phyloP scores from a whole-genome alignment of 2,329 filamentous ascomycete species.

The Penicillium sumatraense region DNA sequence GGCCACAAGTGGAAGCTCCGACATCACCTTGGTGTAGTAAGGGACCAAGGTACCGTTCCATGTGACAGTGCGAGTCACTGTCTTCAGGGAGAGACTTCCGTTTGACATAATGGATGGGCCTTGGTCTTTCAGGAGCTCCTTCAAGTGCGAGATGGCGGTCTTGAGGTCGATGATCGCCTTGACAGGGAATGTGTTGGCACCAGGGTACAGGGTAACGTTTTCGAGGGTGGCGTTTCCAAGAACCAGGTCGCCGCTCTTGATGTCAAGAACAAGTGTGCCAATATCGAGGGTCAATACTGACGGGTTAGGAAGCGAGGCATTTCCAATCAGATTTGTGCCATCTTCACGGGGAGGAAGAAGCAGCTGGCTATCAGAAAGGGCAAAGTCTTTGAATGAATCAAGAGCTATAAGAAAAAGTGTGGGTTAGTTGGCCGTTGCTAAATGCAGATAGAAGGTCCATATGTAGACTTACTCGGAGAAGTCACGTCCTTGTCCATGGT shows the following conservation, averaged over 20 bases:
- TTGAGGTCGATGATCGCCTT: slow-evolving; percentile 54
- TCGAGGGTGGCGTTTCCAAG: slow-evolving; percentile 57
- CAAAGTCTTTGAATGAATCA: slow-evolving; percentile 56
- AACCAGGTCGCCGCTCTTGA: slow-evolving; percentile 51
- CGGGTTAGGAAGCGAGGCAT: slow-evolving; percentile 61
- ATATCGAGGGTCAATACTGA: slow-evolving; percentile 60
- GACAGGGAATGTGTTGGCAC: slow-evolving; percentile 56
- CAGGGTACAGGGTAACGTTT: slow-evolving; percentile 58
- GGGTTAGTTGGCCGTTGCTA: slow-evolving; percentile 3
- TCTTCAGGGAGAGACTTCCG: slow-evolving; percentile 34
- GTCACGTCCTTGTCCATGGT: slow-evolving; percentile 39
- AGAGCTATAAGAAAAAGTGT: slow-evolving; percentile 47
- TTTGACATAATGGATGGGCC: slow-evolving; percentile 24
- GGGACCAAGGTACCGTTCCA: slow-evolving; percentile 37
- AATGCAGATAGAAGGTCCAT: not conserved
- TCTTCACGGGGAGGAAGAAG: slow-evolving; percentile 47
- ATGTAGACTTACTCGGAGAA: slow-evolving; percentile 36
- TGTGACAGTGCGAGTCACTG: slow-evolving; percentile 31
- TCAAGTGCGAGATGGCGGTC: slow-evolving; percentile 35
- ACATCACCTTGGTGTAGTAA: slow-evolving; percentile 42
- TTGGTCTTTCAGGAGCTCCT: slow-evolving; percentile 31
- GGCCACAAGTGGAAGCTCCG: slow-evolving; percentile 34
- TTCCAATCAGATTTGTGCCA: slow-evolving; percentile 59
- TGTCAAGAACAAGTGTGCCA: slow-evolving; percentile 59
- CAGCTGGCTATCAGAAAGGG: slow-evolving; percentile 52